These are phyloP conservation scores for Phytophthora uliginosa DNA, from an alignment of 352 stramenopile species.

Conservation along the genomic window DNA sequence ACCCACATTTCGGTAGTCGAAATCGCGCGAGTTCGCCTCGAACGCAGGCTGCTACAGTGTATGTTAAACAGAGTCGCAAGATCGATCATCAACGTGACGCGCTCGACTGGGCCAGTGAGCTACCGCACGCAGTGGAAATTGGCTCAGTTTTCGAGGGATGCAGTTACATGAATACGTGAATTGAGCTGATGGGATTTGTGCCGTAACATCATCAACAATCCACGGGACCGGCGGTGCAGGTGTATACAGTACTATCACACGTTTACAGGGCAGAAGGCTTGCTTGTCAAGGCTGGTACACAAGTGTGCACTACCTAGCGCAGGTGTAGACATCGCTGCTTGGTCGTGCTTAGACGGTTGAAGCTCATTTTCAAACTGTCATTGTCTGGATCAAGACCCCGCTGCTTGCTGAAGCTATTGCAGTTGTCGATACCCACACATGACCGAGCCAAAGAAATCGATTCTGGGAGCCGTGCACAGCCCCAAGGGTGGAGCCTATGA, in stretches of 20 bases:
- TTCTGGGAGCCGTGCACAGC: slow-evolving; percentile 13
- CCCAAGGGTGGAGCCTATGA: slow-evolving; percentile 22
- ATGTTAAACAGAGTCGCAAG: slow-evolving; percentile 11
- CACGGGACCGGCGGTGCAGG: slow-evolving; percentile 11
- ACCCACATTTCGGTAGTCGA: slow-evolving; percentile 13
- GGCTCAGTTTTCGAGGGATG: not conserved
- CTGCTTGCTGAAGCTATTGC: not conserved
- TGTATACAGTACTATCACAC: not conserved
- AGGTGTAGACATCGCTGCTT: slow-evolving; percentile 9
- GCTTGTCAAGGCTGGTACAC: not conserved
- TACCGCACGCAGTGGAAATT: not conserved
- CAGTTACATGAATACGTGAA: slow-evolving; percentile 19
- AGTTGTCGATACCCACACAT: not conserved
- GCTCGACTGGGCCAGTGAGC: slow-evolving; percentile 5
- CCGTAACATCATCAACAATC: slow-evolving; percentile 29
- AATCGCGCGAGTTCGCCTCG: not conserved
- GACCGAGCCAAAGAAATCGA: slow-evolving; percentile 10
- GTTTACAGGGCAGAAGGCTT: not conserved
- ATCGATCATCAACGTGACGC: slow-evolving; percentile 11
- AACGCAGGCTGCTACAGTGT: not conserved
- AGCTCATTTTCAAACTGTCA: slow-evolving; percentile 21
- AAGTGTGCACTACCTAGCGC: not conserved
- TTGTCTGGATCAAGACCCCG: not conserved
- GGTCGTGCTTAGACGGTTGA: slow-evolving; percentile 10
- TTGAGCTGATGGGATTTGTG: slow-evolving; percentile 13